Conservation (phyloP, 495 filamentous ascomycete genomes). For the Aspergillus hancockii region DNA sequence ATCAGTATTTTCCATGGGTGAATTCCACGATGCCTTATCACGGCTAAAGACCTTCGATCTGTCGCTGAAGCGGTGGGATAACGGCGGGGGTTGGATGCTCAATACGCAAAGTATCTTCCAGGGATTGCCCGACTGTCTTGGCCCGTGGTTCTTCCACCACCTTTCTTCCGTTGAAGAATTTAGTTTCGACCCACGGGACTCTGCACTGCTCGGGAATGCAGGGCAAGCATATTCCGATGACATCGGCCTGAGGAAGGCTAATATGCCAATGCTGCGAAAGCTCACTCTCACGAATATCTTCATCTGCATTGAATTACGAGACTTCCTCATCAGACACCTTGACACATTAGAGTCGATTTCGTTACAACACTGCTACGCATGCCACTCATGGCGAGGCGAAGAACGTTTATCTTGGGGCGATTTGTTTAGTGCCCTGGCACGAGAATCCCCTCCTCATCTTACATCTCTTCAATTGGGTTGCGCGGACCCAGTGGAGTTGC, state of each 20-base stretch:
- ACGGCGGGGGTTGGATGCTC: slow-evolving; percentile 2
- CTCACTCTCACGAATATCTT: not conserved
- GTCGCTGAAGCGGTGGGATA: not conserved
- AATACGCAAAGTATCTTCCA: not conserved
- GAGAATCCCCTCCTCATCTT: not conserved
- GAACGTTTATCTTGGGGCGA: not conserved
- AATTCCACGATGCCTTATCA: not conserved
- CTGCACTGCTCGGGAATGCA: not conserved
- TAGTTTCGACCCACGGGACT: slow-evolving; percentile 1
- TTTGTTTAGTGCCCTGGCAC: slow-evolving; percentile 1
- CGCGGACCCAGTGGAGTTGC: not conserved
- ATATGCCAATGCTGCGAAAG: not conserved
- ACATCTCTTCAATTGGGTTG: not conserved
- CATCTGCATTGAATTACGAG: not conserved
- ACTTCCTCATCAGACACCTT: not conserved
- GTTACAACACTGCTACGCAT: not conserved
- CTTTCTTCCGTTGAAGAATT: slow-evolving; percentile 5
- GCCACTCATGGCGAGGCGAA: not conserved
- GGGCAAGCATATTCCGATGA: not conserved
- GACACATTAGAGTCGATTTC: slow-evolving; percentile 1
- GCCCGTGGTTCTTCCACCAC: slow-evolving; percentile 6
- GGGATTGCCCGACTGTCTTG: not conserved
- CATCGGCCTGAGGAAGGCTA: not conserved
- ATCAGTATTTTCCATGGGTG: not conserved
- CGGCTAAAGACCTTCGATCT: not conserved